Base-by-base conservation (phyloP, 2,329 filamentous ascomycete species). In the Cercospora zeina region DNA sequence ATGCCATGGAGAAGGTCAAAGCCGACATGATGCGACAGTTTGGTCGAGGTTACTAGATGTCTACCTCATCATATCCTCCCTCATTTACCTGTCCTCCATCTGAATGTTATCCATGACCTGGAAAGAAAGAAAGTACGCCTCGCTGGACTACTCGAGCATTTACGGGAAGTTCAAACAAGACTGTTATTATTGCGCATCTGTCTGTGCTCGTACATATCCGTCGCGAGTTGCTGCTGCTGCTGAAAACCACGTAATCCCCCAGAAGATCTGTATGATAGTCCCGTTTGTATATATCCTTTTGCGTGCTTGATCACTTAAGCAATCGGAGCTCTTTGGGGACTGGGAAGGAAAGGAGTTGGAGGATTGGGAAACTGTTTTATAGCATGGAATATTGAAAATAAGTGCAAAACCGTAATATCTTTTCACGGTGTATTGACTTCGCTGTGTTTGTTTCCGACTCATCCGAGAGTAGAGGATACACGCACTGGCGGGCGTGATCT, bases 1-100 rank as follows among this genome's bases (percentile, higher is more conserved):
- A 68, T 21, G 66, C 66, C 33, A 65, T 68, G 65, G 65, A 67
- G 63, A 67, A 64, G 55, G 60, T 68, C 56, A 68, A 68, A 53
- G 63, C 59, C 30, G 63, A 65, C 36, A 68, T 68, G 66, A 68
- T 68, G 66, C 54, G 54, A 24, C 63, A 67, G 14, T 67, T 67
- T 31, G 60, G 61, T 13, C 31, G 56, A 21, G 56, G 34, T 10
- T 59, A 53, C 9, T 59, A 59, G 34, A 13, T 24, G 19, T 10
- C 10, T 1, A 9, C 14, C 21, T 56, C 19, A 11, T 42, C 34
- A 10, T 24, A 24, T 16, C 36, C 14, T 10, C 27, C 4, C 27
- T 34, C 2, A n/a, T n/a, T n/a, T n/a, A n/a, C n/a, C n/a, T n/a
- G n/a, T n/a, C n/a, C n/a, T n/a, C n/a, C n/a, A n/a, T n/a, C n/a